Percentiles rank a stretch among this genome's conserved stretches.
Evolutionary conservation across 192 early-diverging fungal species (phyloP).

Genomic region (Jimgerdemannia lactiflua): DNA sequence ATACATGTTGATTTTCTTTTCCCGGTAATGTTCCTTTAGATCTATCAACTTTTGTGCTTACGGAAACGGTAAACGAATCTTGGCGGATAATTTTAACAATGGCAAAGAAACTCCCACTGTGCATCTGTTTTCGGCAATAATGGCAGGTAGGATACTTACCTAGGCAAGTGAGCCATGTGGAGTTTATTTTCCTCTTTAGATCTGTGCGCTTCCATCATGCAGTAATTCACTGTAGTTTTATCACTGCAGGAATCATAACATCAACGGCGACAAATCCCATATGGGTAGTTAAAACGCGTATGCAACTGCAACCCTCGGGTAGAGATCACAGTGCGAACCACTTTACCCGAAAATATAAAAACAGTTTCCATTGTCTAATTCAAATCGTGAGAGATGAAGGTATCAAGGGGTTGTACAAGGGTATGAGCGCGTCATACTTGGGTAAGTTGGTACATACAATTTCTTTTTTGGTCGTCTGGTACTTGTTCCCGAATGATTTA

Average conservation of each 20-base stretch:
- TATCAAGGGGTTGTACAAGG: constrained; percentile 80
- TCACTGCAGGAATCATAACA: constrained; percentile 44
- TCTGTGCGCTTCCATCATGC: constrained; percentile 39
- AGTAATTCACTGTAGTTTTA: not conserved
- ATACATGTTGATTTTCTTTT: too few species aligned
- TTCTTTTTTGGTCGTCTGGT: not conserved
- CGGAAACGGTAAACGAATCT: constrained; percentile 81
- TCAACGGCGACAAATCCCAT: constrained; percentile 92
- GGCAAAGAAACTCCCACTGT: constrained; percentile 77
- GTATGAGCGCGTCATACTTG: constrained; percentile 83
- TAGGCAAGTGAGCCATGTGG: too few species aligned
- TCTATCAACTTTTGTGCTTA: constrained; percentile 95
- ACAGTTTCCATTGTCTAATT: constrained; percentile 73
- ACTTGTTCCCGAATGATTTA: constrained; percentile 1
- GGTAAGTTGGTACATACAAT: too few species aligned
- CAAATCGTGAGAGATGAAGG: constrained; percentile 80
- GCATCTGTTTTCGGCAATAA: constrained; percentile 62
- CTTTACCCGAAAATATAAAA: constrained; percentile 50
- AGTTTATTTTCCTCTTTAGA: too few species aligned
- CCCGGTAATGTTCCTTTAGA: constrained; percentile 28
- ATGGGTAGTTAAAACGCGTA: constrained; percentile 96
- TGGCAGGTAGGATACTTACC: too few species aligned
- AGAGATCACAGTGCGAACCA: constrained; percentile 1
- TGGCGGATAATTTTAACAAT: constrained; percentile 64
- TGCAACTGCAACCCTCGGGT: constrained; percentile 75